Conservation (phyloP, 2,329 filamentous ascomycete genomes). For the Fusarium dimerum region DNA sequence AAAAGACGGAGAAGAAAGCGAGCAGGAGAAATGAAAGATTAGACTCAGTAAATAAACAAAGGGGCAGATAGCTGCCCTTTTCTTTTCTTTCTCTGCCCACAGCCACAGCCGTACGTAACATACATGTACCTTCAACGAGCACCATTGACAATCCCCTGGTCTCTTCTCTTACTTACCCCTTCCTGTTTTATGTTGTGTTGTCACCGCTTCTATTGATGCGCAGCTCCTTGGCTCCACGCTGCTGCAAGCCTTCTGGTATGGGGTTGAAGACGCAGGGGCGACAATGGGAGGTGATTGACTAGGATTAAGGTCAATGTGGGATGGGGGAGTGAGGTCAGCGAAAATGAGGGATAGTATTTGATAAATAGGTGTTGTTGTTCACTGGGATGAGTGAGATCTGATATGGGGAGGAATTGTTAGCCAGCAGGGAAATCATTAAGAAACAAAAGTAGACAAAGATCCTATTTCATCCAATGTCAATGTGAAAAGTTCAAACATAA, state of each 20-base stretch:
- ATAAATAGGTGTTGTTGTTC: no score
- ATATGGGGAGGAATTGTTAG: no score
- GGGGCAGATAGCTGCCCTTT: conserved; percentile 10
- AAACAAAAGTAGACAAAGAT: no score
- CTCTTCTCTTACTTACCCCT: background rate
- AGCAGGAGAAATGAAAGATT: background rate
- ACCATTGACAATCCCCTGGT: no score
- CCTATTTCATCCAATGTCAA: no score
- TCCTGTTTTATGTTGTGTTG: background rate
- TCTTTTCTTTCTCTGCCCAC: conserved; percentile 3
- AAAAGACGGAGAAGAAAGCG: background rate
- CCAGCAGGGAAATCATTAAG: no score
- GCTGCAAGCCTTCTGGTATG: background rate
- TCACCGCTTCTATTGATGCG: background rate
- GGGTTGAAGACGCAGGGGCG: background rate
- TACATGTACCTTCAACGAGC: no score
- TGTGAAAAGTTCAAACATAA: no score
- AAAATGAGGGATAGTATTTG: no score
- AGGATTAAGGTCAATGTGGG: no score
- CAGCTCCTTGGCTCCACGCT: background rate
- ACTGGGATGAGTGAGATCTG: no score
- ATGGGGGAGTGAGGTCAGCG: no score
- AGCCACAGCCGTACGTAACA: conserved; percentile 6
- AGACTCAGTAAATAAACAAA: background rate
- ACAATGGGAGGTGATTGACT: background rate